These are phyloP conservation scores for Mycena sp. DNA, from an alignment of 1,284 basidiomycete genomes.

Conservation along the genomic window DNA sequence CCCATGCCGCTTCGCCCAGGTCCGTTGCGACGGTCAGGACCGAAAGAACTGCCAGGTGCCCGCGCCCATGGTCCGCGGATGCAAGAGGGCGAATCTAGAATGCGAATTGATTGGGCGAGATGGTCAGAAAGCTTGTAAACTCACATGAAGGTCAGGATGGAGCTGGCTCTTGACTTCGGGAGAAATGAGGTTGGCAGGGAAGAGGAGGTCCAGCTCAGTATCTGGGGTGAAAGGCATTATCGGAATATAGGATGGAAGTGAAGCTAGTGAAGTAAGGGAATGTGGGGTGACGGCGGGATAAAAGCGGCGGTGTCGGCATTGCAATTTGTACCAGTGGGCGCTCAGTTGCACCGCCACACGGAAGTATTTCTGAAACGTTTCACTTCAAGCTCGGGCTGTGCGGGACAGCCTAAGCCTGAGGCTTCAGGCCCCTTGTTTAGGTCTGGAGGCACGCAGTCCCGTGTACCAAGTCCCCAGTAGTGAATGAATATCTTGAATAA, in stretches of 20 bases:
- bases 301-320: neutral
- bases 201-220: constrained; percentile 77
- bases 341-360: neutral
- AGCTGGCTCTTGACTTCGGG: constrained; percentile 64
- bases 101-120: neutral
- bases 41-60: constrained; percentile 86
- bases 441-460: no score
- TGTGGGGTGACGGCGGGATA: neutral
- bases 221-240: constrained; percentile 70
- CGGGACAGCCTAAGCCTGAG: no score
- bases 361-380: neutral
- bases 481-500: no score
- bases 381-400: no score
- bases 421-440: no score
- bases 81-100: constrained; percentile 88
- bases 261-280: no score
- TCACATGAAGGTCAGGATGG: constrained; percentile 64
- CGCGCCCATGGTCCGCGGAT: constrained; percentile 84
- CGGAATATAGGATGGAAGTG: neutral
- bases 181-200: constrained; percentile 75
- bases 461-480: no score
- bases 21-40: constrained; percentile 85
- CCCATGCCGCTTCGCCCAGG: constrained; percentile 76
- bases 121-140: constrained; percentile 31
- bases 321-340: neutral